These are phyloP conservation scores for Thermomucor indicae-seudaticae DNA, from an alignment of 371 early-diverging fungal genomes.

Conservation along the genomic window DNA sequence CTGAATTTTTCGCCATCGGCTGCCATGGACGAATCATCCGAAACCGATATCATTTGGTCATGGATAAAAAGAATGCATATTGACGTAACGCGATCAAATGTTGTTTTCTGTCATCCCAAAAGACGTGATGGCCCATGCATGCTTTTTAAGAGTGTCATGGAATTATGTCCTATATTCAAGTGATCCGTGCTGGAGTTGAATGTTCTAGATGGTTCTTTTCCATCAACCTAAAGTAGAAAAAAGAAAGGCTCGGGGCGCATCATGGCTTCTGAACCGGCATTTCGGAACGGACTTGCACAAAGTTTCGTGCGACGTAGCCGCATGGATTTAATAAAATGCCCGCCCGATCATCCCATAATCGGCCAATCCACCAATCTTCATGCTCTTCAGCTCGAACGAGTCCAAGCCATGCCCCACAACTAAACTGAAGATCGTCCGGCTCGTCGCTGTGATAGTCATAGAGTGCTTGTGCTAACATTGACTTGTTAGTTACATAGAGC, in stretches of 20 bases:
- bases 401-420: conserved; percentile 72
- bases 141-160: no score
- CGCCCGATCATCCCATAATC: conserved; percentile 42
- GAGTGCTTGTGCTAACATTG: conserved; percentile 64
- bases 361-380: conserved; percentile 78
- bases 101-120: no score
- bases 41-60: no score
- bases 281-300: conserved; percentile 9
- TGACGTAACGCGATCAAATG: no score
- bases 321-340: conserved; percentile 18
- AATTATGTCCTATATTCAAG: no score
- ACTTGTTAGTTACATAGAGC: neutral
- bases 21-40: no score
- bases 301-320: conserved; percentile 30
- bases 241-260: no score
- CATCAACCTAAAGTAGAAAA: neutral
- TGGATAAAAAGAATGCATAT: no score
- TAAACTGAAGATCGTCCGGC: conserved; percentile 73
- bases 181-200: no score
- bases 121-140: no score
- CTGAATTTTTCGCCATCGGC: no score
- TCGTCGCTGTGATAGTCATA: conserved; percentile 81
- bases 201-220: no score
- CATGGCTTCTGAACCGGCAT: neutral
- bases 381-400: conserved; percentile 59